Conservation (phyloP, 176 grass and related monocot species). For the Secale cereale region DNA sequence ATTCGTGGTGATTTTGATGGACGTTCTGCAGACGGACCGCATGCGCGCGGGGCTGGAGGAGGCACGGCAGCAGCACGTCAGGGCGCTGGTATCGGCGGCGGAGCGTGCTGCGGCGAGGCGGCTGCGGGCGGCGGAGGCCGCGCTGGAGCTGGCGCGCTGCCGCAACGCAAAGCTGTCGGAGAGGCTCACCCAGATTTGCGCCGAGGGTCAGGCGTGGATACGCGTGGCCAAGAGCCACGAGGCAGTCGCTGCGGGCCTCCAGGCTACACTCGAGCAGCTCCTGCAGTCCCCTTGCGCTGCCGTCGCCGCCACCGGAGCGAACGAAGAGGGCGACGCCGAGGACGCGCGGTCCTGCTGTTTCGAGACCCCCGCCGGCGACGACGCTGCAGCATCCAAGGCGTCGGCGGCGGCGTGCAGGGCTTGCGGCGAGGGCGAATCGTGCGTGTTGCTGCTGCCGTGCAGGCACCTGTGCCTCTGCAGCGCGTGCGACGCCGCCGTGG, state of each 20-base stretch:
- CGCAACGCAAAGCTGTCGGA: slow-evolving; percentile 56
- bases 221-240: slow-evolving; percentile 50
- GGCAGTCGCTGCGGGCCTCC: slow-evolving; percentile 35
- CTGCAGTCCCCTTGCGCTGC: background rate
- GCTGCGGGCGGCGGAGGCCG: slow-evolving; percentile 31
- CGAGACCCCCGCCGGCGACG: background rate
- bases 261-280: slow-evolving; percentile 42
- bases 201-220: slow-evolving; percentile 56
- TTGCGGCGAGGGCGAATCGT: slow-evolving; percentile 27
- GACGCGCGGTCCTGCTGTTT: slow-evolving; percentile 36
- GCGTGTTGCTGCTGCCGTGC: slow-evolving; percentile 66
- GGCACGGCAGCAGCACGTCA: slow-evolving; percentile 19
- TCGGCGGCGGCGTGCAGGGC: slow-evolving; percentile 2
- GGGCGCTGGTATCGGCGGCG: slow-evolving; percentile 17
- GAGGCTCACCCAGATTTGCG: slow-evolving; percentile 26
- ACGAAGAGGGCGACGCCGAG: slow-evolving; percentile 1
- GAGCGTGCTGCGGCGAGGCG: background rate
- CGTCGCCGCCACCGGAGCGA: background rate
- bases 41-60: slow-evolving; percentile 33
- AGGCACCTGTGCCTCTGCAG: slow-evolving; percentile 60
- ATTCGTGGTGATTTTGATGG: too few relatives aligned
- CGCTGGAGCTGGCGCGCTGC: slow-evolving; percentile 31
- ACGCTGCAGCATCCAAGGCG: background rate
- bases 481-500: slow-evolving; percentile 25
- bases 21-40: slow-evolving; percentile 32